Evolutionary conservation across 164 flowering plant species (phyloP).

Genomic region (Kalanchoe fedtschenkoi): DNA sequence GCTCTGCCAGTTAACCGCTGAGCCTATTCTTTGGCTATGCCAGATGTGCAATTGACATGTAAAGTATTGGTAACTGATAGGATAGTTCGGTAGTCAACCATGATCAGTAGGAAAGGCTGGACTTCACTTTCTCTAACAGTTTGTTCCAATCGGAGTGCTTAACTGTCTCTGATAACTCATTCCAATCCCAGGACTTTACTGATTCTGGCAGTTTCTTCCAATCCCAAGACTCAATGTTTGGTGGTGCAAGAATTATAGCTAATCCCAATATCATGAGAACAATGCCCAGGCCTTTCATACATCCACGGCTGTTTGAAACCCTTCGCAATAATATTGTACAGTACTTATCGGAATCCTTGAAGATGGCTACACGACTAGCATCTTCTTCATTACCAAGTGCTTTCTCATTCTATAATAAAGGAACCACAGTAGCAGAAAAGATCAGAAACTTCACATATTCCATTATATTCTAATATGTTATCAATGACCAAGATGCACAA

Average conservation of each 20-base stretch:
- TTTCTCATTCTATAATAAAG: neutral
- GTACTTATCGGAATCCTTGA: neutral
- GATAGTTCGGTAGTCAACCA: neutral
- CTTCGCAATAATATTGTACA: neutral
- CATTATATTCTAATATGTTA: neutral
- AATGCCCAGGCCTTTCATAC: slow-evolving; percentile 3
- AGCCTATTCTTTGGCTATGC: neutral
- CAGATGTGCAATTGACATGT: neutral
- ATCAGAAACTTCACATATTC: neutral
- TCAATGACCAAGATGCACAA: neutral
- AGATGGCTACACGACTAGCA: neutral
- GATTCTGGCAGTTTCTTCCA: neutral
- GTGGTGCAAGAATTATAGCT: slow-evolving; percentile 1
- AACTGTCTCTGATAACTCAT: neutral
- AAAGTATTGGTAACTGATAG: neutral
- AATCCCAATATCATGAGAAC: neutral
- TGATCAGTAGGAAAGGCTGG: neutral
- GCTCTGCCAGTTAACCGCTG: neutral
- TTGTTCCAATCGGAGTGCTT: neutral
- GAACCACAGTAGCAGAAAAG: neutral
- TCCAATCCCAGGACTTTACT: slow-evolving; percentile 1
- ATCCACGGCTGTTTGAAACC: neutral
- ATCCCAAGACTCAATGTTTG: neutral
- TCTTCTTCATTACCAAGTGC: slow-evolving; percentile 1
- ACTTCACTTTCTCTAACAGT: neutral